phyloP scores from a whole-genome alignment of 768 basidiomycete genomes.

The Pisolithus tinctorius region DNA sequence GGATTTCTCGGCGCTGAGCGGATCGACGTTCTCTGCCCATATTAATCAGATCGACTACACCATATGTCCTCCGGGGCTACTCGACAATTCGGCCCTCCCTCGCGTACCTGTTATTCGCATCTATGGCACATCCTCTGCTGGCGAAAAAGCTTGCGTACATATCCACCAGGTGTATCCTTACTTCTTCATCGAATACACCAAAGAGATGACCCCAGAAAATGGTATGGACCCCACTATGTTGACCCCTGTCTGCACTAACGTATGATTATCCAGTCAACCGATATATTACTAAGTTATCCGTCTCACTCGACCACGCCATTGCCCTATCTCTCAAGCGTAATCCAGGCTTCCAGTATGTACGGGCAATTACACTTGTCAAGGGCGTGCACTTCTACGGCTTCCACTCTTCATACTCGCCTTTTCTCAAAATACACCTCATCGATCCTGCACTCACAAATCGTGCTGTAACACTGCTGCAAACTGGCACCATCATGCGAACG shows the following conservation, averaged over 20 bases:
- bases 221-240: constrained; percentile 38
- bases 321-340: constrained; percentile 74
- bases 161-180: constrained; percentile 95
- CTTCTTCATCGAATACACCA: constrained; percentile 80
- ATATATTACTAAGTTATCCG: constrained; percentile 62
- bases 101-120: constrained; percentile 79
- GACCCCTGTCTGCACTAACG: constrained; percentile 1
- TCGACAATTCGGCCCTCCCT: constrained; percentile 58
- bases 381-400: constrained; percentile 97
- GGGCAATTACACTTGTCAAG: constrained; percentile 80
- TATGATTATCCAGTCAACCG: constrained; percentile 48
- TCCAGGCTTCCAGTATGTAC: constrained; percentile 58
- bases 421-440: constrained; percentile 75
- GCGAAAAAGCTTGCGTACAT: constrained; percentile 79
- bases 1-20: constrained; percentile 4
- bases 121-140: constrained; percentile 74
- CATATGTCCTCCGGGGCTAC: constrained; percentile 47
- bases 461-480: constrained; percentile 68
- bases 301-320: constrained; percentile 82
- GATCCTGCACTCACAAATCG: constrained; percentile 69
- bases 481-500: constrained; percentile 76
- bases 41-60: constrained; percentile 60
- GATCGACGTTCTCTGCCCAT: constrained; percentile 33
- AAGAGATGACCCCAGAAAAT: constrained; percentile 51
- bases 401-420: constrained; percentile 75